Conservation (phyloP, 179 eudicot species). For the Spinacia oleracea region DNA sequence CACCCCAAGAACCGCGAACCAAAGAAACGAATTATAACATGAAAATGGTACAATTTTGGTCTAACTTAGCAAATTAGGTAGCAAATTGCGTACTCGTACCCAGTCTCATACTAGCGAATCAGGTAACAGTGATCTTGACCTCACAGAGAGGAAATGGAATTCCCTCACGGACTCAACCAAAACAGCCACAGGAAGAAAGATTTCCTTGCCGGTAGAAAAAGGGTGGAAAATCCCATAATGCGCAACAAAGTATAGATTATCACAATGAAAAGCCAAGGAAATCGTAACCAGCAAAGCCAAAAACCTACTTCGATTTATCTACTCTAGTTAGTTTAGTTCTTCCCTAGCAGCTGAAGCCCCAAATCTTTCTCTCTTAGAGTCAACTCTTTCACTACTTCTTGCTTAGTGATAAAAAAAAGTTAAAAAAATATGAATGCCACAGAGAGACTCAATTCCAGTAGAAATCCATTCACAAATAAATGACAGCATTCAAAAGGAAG, state of each 20-base stretch:
- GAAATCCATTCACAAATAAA: background rate
- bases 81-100: too few species aligned
- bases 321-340: background rate
- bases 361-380: background rate
- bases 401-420: too few species aligned
- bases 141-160: background rate
- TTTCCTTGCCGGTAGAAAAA: background rate
- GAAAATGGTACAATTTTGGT: too few species aligned
- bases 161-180: background rate
- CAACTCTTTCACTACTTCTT: background rate
- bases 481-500: background rate
- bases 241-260: background rate
- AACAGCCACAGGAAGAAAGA: background rate
- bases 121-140: too few species aligned
- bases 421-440: background rate
- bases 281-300: background rate
- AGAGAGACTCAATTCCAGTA: background rate
- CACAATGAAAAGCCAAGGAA: background rate
- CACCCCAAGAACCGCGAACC: too few species aligned
- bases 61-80: too few species aligned
- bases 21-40: too few species aligned
- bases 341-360: background rate
- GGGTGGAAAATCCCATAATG: background rate
- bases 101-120: too few species aligned
- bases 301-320: background rate